Evolutionary conservation across 306 rosid species (phyloP).

Genomic region (Prosopis cineraria): DNA sequence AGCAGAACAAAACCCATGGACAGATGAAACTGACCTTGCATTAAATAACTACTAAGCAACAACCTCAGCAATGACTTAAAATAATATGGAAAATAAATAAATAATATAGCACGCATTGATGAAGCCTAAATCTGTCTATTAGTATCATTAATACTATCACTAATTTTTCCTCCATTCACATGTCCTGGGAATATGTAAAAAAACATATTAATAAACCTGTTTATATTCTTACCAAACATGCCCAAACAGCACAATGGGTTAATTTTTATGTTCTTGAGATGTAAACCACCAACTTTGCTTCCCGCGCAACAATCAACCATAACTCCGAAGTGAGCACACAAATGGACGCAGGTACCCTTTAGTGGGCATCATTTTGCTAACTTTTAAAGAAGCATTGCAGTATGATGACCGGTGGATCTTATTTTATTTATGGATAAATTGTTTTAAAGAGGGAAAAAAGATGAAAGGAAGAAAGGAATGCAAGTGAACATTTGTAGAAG

Average conservation of each 20-base stretch:
- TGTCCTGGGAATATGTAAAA: background rate
- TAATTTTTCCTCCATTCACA: background rate
- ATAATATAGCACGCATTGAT: background rate
- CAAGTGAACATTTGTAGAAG: background rate
- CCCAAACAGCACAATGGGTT: background rate
- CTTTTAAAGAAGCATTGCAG: background rate
- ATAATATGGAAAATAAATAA: background rate
- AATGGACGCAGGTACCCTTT: background rate
- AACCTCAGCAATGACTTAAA: background rate
- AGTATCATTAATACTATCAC: background rate
- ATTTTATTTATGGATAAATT: background rate
- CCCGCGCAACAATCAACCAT: background rate
- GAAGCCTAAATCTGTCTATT: background rate
- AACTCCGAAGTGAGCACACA: background rate
- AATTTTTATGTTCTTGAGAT: background rate
- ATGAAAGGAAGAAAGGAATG: background rate
- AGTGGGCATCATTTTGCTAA: background rate
- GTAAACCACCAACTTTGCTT: background rate
- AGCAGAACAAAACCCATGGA: background rate
- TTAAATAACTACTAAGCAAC: background rate
- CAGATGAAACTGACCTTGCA: background rate
- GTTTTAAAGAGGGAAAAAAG: background rate
- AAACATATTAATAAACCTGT: background rate
- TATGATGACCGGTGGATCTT: background rate
- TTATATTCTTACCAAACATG: background rate